Percentiles rank a stretch among this genome's conserved stretches.
Evolutionary conservation across 495 filamentous ascomycete genomes (phyloP).

Genomic region (Wilcoxina mikolae): DNA sequence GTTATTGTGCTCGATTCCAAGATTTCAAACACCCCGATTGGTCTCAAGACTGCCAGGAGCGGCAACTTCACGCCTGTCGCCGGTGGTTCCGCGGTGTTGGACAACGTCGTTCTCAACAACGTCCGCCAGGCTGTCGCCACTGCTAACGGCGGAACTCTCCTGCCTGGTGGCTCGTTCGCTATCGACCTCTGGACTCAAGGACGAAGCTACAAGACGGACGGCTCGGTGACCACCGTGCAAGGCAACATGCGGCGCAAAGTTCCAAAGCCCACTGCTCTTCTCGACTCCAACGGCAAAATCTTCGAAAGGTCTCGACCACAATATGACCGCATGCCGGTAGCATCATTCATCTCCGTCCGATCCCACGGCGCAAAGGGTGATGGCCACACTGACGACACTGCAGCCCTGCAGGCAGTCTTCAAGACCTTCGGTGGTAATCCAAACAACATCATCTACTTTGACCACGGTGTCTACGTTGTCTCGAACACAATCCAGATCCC

Average conservation of each 20-base stretch:
- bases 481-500: conserved; percentile 73
- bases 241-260: conserved; percentile 34
- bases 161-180: conserved; percentile 50
- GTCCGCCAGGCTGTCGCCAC: conserved; percentile 39
- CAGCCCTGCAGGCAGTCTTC: conserved; percentile 49
- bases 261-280: conserved; percentile 43
- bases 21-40: conserved; percentile 57
- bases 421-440: conserved; percentile 46
- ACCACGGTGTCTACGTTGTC: conserved; percentile 78
- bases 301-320: conserved; percentile 59
- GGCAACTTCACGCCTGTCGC: conserved; percentile 33
- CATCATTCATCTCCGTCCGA: conserved; percentile 61
- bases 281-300: conserved; percentile 31
- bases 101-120: conserved; percentile 64
- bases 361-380: conserved; percentile 66
- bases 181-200: conserved; percentile 65
- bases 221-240: conserved; percentile 34
- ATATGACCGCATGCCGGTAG: conserved; percentile 45
- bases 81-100: conserved; percentile 65
- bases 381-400: conserved; percentile 52
- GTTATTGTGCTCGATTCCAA: conserved; percentile 67
- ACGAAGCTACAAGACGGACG: conserved; percentile 44
- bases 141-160: conserved; percentile 46
- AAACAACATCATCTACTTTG: conserved; percentile 71
- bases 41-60: conserved; percentile 44